phyloP scores from a whole-genome alignment of 805 yeast genomes.

The Nematodospora valgi region DNA sequence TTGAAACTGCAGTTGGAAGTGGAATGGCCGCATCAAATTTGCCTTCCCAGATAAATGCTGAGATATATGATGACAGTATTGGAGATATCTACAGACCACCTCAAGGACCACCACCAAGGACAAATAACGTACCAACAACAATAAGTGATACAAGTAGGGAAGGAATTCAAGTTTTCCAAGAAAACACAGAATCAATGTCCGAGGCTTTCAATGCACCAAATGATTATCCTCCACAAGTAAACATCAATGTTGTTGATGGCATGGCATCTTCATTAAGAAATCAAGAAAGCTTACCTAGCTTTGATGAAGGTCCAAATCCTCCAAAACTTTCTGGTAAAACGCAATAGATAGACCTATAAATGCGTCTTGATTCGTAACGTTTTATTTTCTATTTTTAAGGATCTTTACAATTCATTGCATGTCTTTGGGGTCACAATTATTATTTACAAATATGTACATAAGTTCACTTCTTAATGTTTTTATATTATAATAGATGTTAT shows the following conservation, averaged over 20 bases:
- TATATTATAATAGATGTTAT: too few relatives aligned
- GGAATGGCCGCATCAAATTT: conserved; percentile 1
- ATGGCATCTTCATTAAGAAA: background rate
- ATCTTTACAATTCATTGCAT: too few relatives aligned
- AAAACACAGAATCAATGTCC: conserved; percentile 1
- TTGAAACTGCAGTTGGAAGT: background rate
- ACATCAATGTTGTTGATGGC: background rate
- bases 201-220: conserved; percentile 2
- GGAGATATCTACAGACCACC: conserved; percentile 7
- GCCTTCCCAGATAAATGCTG: background rate
- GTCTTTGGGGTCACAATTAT: too few relatives aligned
- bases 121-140: background rate
- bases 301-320: background rate
- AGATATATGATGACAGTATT: conserved; percentile 4
- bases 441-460: too few relatives aligned
- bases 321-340: background rate
- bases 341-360: too few relatives aligned
- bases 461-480: too few relatives aligned
- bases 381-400: too few relatives aligned
- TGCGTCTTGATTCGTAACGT: too few relatives aligned
- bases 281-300: conserved; percentile 3
- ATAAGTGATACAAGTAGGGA: background rate
- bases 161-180: background rate
- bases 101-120: conserved; percentile 2
- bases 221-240: background rate